Percentiles rank a stretch among this genome's conserved stretches.
Evolutionary conservation across 2,329 filamentous ascomycete genomes (phyloP).

Genomic region (Fusarium sterilihyphosum): DNA sequence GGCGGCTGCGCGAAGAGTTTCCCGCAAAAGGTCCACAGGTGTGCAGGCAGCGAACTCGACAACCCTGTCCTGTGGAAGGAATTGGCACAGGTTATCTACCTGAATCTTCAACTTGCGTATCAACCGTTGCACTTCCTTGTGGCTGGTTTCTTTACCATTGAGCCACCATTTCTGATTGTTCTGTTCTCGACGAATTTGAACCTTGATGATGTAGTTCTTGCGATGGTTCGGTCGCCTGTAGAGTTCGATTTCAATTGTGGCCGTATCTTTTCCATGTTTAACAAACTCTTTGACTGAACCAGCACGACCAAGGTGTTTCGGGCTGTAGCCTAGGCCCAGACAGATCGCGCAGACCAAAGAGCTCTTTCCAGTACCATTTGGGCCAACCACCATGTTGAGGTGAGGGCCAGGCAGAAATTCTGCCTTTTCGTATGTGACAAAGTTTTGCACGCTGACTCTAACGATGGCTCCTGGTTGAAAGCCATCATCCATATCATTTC

Average conservation of each 20-base stretch:
- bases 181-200: slow-evolving; percentile 82
- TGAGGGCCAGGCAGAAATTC: slow-evolving; percentile 93
- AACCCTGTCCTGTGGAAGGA: slow-evolving; percentile 94
- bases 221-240: slow-evolving; percentile 68
- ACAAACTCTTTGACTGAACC: slow-evolving; percentile 90
- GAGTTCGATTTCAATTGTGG: slow-evolving; percentile 90
- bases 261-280: slow-evolving; percentile 83
- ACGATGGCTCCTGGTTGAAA: slow-evolving; percentile 86
- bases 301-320: slow-evolving; percentile 85
- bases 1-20: slow-evolving; percentile 90
- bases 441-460: slow-evolving; percentile 85
- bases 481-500: slow-evolving; percentile 40
- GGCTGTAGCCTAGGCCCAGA: slow-evolving; percentile 85
- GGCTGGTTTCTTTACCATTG: slow-evolving; percentile 70
- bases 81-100: slow-evolving; percentile 97
- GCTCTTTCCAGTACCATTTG: slow-evolving; percentile 98
- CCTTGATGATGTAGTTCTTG: slow-evolving; percentile 77
- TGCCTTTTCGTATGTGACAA: slow-evolving; percentile 93
- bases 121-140: slow-evolving; percentile 73
- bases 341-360: slow-evolving; percentile 97
- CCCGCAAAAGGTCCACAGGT: slow-evolving; percentile 81
- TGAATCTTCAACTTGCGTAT: slow-evolving; percentile 84
- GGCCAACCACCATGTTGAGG: slow-evolving; percentile 97
- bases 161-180: slow-evolving; percentile 84
- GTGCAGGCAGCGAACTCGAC: slow-evolving; percentile 90